phyloP scores from a whole-genome alignment of 1,139 yeast genomes.

The Trichomonascaceae sp. region DNA sequence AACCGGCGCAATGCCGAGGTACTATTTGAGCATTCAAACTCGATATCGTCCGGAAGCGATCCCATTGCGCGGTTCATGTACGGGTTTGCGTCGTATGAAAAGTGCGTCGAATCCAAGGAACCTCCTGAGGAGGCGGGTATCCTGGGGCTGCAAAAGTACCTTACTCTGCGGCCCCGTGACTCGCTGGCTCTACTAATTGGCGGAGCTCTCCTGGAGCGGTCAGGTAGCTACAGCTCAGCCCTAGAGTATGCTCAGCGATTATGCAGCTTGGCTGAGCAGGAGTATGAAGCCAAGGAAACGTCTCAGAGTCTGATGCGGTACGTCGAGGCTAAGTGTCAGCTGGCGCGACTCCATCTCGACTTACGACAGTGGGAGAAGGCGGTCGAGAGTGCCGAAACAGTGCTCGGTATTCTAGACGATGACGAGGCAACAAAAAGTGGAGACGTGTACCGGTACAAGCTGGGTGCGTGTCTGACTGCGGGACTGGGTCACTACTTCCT shows the following conservation, averaged over 20 bases:
- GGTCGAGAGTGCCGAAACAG: conserved; percentile 45
- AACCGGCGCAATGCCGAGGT: conserved; percentile 37
- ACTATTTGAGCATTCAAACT: conserved; percentile 64
- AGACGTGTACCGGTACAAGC: neutral
- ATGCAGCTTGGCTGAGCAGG: conserved; percentile 38
- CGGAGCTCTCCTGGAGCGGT: conserved; percentile 44
- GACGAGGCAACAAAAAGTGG: conserved; percentile 16
- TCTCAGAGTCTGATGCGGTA: conserved; percentile 38
- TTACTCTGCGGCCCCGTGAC: conserved; percentile 55
- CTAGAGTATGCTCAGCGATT: conserved; percentile 35
- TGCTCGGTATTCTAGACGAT: conserved; percentile 37
- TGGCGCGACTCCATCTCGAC: conserved; percentile 61
- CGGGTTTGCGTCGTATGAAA: conserved; percentile 43
- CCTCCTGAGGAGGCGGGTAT: conserved; percentile 33
- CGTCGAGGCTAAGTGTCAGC: conserved; percentile 50
- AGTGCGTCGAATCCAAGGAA: conserved; percentile 1
- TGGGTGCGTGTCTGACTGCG: conserved; percentile 36
- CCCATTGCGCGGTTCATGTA: conserved; percentile 62
- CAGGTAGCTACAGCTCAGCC: conserved; percentile 47
- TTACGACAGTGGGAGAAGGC: conserved; percentile 41
- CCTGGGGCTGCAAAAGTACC: conserved; percentile 59
- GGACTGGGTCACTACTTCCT: conserved; percentile 60
- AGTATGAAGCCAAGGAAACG: conserved; percentile 44
- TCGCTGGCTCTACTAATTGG: conserved; percentile 44
- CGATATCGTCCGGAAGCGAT: conserved; percentile 59